A percentile compares a stretch with the other conserved stretches of the same genome.
These are phyloP conservation scores for Candida sp. DNA, from an alignment of 1,139 yeast species.

Conservation along the genomic window DNA sequence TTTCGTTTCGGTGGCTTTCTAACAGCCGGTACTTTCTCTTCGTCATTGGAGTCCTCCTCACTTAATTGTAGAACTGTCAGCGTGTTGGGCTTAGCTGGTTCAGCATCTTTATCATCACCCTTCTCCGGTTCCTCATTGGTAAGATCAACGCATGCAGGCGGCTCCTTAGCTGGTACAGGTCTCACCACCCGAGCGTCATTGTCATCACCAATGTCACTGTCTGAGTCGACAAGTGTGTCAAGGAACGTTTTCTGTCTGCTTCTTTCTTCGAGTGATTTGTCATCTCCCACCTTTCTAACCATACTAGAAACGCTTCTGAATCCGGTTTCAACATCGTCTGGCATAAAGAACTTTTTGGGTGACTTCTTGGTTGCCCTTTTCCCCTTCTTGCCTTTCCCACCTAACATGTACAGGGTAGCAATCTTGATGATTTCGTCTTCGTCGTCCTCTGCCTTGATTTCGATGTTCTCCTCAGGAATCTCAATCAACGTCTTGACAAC, in stretches of 20 bases:
- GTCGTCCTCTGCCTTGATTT: slow-evolving; percentile 54
- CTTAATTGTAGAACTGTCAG: background rate
- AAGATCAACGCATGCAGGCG: background rate
- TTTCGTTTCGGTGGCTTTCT: background rate
- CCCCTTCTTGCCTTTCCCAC: slow-evolving; percentile 30
- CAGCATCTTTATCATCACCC: background rate
- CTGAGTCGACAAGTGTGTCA: slow-evolving; percentile 28
- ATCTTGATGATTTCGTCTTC: slow-evolving; percentile 71
- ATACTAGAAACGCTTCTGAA: slow-evolving; percentile 61
- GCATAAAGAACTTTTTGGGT: slow-evolving; percentile 66
- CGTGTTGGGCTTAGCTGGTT: background rate
- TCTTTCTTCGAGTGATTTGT: slow-evolving; percentile 16
- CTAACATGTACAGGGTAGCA: slow-evolving; percentile 55
- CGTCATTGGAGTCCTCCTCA: background rate
- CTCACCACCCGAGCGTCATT: background rate
- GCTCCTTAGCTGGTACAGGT: background rate
- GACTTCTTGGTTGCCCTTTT: slow-evolving; percentile 19
- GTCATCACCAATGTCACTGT: slow-evolving; percentile 15
- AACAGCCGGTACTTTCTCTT: background rate
- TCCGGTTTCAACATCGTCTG: slow-evolving; percentile 76
- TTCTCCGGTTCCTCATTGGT: background rate
- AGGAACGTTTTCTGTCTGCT: slow-evolving; percentile 18
- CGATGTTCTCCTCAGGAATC: slow-evolving; percentile 71
- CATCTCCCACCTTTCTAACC: slow-evolving; percentile 35
- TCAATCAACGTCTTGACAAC: slow-evolving; percentile 62